Base-by-base conservation (phyloP, 2,329 filamentous ascomycete genomes). In the Talaromyces atroroseus region DNA sequence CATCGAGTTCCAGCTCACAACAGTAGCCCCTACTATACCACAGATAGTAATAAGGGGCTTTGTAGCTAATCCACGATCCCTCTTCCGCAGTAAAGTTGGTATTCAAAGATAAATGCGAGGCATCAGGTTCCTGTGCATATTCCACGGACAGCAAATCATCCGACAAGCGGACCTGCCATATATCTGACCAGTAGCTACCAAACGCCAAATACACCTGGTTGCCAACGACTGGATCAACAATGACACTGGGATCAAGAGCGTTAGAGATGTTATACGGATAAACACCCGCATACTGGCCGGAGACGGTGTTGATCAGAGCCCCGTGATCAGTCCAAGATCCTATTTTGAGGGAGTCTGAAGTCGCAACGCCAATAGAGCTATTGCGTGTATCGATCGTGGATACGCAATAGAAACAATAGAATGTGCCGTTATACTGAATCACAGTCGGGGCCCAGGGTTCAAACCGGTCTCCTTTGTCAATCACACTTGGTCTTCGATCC, bases 161-260 rank as follows among this genome's bases (percentile, higher is more conserved):
- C 8, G 58, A 59, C 58, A 88, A 76, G 36, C 74, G 69, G 1
- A 84, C 80, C 65, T 84, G 81, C 75, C 82, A 87, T 60, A 89
- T 78, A 61, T 84, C 81, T 5, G 73, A 71, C 85, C 85, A 90
- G 76, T 87, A 89, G 45, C 82, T 86, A 45, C 86, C 87, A 59
- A 87, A 89, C 52, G 76, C 82, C 63, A 85, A 69, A 58, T 77
- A 78, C 60, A 77, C 79, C 5, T 63, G 61, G 2, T 63, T 63
- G 23, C 67, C 63, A 1, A 56, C 49, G 11, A 29, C 26, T 11
- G 51, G 56, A 40, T 71, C 71, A 12, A 74, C 61, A 54, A 84
- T 64, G 4, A 84, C 68, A 57, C 79, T 80, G 2, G 78, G 71
- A 62, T 85, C 87, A 64, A 90, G 84, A 45, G 81, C 78, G 61